Percentiles rank a stretch among this genome's conserved stretches.
Conservation (phyloP, 176 grass and related monocot species). For the Oryza glumipatula region DNA sequence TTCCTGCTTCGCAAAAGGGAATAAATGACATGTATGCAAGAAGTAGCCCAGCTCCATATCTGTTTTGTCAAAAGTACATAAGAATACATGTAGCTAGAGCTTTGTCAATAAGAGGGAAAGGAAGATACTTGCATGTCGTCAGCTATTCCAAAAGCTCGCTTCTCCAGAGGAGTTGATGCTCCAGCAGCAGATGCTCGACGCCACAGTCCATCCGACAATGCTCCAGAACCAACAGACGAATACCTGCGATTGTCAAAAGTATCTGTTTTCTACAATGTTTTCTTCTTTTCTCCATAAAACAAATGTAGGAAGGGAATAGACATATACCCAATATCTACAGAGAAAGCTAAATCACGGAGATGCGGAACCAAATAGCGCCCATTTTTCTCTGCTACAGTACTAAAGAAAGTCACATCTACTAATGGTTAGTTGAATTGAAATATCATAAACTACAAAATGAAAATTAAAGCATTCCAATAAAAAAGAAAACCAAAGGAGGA, state of each 20-base stretch:
- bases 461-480: constrained; percentile 16
- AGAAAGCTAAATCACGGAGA: constrained; percentile 87
- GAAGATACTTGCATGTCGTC: constrained; percentile 78
- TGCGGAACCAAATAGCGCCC: constrained; percentile 62
- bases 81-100: background rate
- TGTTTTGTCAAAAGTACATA: constrained; percentile 44
- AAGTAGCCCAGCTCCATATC: constrained; percentile 92
- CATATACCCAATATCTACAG: constrained; percentile 86
- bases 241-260: constrained; percentile 49
- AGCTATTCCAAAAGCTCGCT: constrained; percentile 87
- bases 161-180: constrained; percentile 84
- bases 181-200: constrained; percentile 75
- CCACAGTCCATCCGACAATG: constrained; percentile 74
- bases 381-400: constrained; percentile 73
- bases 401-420: constrained; percentile 45
- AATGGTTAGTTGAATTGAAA: constrained; percentile 29
- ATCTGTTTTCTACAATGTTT: constrained; percentile 3
- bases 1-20: constrained; percentile 81
- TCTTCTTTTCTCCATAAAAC: constrained; percentile 7
- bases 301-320: constrained; percentile 13
- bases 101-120: constrained; percentile 13
- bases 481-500: constrained; percentile 30
- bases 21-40: constrained; percentile 93
- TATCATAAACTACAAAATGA: background rate
- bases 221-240: constrained; percentile 56